Conservation (phyloP, 75 land plant genomes). For the Selaginella tamariscina region DNA sequence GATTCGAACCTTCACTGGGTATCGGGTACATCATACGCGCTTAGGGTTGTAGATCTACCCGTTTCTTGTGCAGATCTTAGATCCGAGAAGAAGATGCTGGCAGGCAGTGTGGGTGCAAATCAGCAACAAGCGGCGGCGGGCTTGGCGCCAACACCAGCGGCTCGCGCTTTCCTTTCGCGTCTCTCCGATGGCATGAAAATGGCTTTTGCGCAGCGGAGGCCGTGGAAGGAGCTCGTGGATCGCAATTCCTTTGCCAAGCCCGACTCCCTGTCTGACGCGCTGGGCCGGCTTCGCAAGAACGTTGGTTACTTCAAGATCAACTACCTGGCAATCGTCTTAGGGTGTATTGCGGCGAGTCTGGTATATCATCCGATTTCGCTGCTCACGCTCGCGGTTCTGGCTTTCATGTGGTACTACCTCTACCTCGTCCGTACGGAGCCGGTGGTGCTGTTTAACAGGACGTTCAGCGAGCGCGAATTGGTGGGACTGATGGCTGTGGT, state of each 20-base stretch:
- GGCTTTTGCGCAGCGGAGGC: constrained; percentile 37
- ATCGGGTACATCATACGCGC: too few species aligned
- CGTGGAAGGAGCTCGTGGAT: constrained; percentile 40
- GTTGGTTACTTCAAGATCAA: constrained; percentile 43
- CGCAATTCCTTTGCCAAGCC: constrained; percentile 38
- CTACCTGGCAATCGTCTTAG: constrained; percentile 30
- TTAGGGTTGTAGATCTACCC: background rate
- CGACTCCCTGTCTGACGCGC: constrained; percentile 28
- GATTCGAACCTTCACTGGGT: too few species aligned
- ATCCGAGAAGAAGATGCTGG: background rate
- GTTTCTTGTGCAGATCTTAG: too few species aligned
- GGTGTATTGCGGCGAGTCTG: constrained; percentile 31
- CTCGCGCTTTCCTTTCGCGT: constrained; percentile 46
- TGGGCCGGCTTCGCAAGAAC: constrained; percentile 33
- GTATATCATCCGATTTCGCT: constrained; percentile 37
- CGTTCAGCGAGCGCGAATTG: constrained; percentile 43
- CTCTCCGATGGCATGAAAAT: constrained; percentile 35
- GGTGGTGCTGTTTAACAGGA: constrained; percentile 20
- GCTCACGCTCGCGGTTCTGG: constrained; percentile 28
- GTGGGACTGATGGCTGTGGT: constrained; percentile 23
- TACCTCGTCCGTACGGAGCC: constrained; percentile 40
- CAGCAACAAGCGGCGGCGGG: background rate
- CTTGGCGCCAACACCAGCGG: constrained; percentile 32
- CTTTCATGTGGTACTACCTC: constrained; percentile 39
- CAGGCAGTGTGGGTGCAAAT: background rate